phyloP scores from a whole-genome alignment of 805 yeast genomes.

The Naumovozyma castellii region DNA sequence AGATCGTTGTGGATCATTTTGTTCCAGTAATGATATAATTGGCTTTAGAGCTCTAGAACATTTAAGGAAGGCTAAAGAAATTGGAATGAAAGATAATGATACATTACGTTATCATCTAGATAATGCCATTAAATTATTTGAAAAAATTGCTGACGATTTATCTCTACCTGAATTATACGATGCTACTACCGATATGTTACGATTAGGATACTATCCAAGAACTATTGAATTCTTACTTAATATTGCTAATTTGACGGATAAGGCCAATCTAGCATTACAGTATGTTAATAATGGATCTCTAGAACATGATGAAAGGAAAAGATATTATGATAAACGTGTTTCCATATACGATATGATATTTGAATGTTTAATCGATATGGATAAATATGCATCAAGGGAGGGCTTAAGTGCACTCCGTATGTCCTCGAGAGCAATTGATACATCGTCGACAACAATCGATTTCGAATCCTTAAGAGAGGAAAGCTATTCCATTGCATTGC shows the following conservation, averaged over 20 bases:
- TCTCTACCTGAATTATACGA: constrained; percentile 73
- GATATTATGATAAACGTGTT: constrained; percentile 42
- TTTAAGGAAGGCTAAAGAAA: constrained; percentile 73
- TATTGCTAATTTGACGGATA: constrained; percentile 61
- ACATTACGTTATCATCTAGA: constrained; percentile 54
- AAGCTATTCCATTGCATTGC: constrained; percentile 65
- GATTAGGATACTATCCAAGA: constrained; percentile 70
- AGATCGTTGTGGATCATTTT: constrained; percentile 88
- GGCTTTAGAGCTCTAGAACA: constrained; percentile 92
- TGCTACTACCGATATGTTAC: constrained; percentile 68
- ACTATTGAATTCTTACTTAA: constrained; percentile 76
- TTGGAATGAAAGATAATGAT: constrained; percentile 64
- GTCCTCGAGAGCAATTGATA: too few species aligned
- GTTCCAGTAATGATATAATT: constrained; percentile 86
- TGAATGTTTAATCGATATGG: constrained; percentile 62
- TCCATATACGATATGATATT: constrained; percentile 67
- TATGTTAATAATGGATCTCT: constrained; percentile 45
- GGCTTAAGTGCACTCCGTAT: too few species aligned
- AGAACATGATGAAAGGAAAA: constrained; percentile 42
- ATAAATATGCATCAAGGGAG: constrained; percentile 45
- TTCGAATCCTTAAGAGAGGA: constrained; percentile 52
- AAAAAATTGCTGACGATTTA: constrained; percentile 69
- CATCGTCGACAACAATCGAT: background rate
- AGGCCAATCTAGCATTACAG: constrained; percentile 48
- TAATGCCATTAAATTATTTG: constrained; percentile 67